Evolutionary conservation across 2,329 filamentous ascomycete genomes (phyloP), one percentile per base, ranked within the genome.

Genomic region (Zymoseptoria passerinii): DNA sequence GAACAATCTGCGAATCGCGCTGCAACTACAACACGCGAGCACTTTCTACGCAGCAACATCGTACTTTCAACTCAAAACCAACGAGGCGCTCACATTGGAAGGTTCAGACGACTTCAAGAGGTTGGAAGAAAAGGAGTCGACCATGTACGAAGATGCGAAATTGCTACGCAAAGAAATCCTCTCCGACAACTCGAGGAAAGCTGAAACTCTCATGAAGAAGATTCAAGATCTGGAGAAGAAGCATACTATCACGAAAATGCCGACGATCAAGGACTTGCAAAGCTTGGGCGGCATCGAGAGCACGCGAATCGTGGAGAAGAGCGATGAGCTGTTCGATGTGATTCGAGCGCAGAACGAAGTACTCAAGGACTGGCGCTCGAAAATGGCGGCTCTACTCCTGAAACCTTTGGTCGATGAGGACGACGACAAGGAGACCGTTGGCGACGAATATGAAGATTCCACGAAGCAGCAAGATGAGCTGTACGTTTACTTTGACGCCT

Each of bases 371-470:
- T 95, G 89, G 89, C 84, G 91, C 49, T 81, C 87, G 58, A 79
- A 84, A 49, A 85, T 92, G 59, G 80, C 90, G 18, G 81, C 87
- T 56, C 81, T 92, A 19, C 78, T 96, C 8, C 75, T 88, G 9
- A 81, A 85, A 60, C 84, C 89, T 0, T 79, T 97, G 1, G 84
- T 97, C 18, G 94, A 97, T 65, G 85, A 94, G 68, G 90, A 95
- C 48, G 84, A 84, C 4, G 75, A 76, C 16, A 74, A 81, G 8
- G 90, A 95, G 58, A 81, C 85, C 2, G 92, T 90, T 9, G 94
- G 94, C 23, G 87, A 96, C 59, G 94, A 97, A 71, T 94, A 96
- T 62, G 88, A 90, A 65, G 83, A 89, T 29, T 95, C 92, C 0
- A 90, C 91, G 0, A 89, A 89, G 71, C 82, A 87, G 51, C 92